Base-by-base conservation (phyloP, 495 filamentous ascomycete genomes). In the Amniculicola lignicola region DNA sequence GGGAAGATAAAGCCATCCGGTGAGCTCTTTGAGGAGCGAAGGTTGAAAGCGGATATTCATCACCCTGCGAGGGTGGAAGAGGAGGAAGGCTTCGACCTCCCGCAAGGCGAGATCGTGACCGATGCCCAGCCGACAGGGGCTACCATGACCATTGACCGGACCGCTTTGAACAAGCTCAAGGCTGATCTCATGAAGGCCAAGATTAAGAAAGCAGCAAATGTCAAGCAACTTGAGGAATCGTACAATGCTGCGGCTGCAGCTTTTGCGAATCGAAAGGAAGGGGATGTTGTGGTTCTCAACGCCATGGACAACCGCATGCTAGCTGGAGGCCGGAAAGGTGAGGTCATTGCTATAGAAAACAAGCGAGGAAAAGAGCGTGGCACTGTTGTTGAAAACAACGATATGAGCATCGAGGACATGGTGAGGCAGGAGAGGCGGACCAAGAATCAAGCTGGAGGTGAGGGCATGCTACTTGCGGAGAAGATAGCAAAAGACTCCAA, bases 341-440 rank as follows among this genome's bases (percentile, higher is more conserved):
- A 95, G 70, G 84, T 89, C 43, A 88, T 86, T 55, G 73, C 79
- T 0, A 71, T 94, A 29, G 80, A 83, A 27, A 93, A 78, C 49
- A 90, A 85, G 63, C 78, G 90, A 39, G 90, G 89, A 14, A 75
- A 81, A 21, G 89, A 95, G 65, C 79, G 89, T 55, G 90, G 90
- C 15, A 72, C 79, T 16, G 83, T 97, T 9, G 79, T 87, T 60
- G 89, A 89, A 50, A 98, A 96, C 58, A 90, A 96, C 44, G 89
- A 96, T 63, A 97, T 98, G 93, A 84, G 75, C 27, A 84, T 98
- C 48, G 88, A 91, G 19, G 93, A 97, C 64, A 98, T 98, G 93
- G 82, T 98, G 9, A 79, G 87, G 35, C 89, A 96, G 67, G 93
- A 98, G 69, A 81, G 88, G 45, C 82, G 90, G 57, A 95, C 86